Evolutionary conservation across 208 protist genomes (phyloP).

Genomic region (Trypanosoma avium): DNA sequence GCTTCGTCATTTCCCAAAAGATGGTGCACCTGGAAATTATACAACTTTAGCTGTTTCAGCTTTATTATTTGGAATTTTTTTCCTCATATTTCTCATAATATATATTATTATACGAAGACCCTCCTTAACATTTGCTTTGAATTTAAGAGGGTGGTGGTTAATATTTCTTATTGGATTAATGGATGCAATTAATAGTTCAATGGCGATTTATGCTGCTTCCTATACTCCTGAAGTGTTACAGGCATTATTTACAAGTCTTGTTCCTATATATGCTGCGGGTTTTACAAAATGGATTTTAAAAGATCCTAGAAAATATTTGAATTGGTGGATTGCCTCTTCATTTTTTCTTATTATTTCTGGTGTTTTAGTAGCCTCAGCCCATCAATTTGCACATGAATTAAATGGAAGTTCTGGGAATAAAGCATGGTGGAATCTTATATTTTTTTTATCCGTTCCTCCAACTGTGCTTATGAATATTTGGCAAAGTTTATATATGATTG

Average conservation of each 20-base stretch:
- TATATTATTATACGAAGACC: slow-evolving; percentile 53
- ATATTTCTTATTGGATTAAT: slow-evolving; percentile 61
- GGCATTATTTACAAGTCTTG: slow-evolving; percentile 69
- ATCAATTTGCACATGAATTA: slow-evolving; percentile 36
- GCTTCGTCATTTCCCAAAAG: slow-evolving; percentile 64
- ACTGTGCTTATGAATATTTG: slow-evolving; percentile 78
- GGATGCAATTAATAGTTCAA: slow-evolving; percentile 74
- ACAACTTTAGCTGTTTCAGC: slow-evolving; percentile 67
- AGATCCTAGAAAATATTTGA: slow-evolving; percentile 66
- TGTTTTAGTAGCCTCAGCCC: slow-evolving; percentile 56
- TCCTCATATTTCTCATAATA: slow-evolving; percentile 46
- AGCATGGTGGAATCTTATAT: slow-evolving; percentile 75
- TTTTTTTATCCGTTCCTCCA: slow-evolving; percentile 76
- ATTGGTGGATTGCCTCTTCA: slow-evolving; percentile 51
- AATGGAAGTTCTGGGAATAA: slow-evolving; percentile 31
- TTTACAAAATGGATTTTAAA: slow-evolving; percentile 73
- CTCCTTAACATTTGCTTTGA: slow-evolving; percentile 53
- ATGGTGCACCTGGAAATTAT: slow-evolving; percentile 65
- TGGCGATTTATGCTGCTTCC: slow-evolving; percentile 76
- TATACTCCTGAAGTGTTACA: slow-evolving; percentile 81
- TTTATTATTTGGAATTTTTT: slow-evolving; percentile 66
- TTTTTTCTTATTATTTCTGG: slow-evolving; percentile 67
- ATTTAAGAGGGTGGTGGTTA: slow-evolving; percentile 44
- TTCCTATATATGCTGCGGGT: slow-evolving; percentile 71
- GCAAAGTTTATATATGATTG: slow-evolving; percentile 84